A percentile compares a stretch with the other conserved stretches of the same genome.
Conservation (phyloP, 2,329 filamentous ascomycete species). For the Phyllosticta citriasiana region DNA sequence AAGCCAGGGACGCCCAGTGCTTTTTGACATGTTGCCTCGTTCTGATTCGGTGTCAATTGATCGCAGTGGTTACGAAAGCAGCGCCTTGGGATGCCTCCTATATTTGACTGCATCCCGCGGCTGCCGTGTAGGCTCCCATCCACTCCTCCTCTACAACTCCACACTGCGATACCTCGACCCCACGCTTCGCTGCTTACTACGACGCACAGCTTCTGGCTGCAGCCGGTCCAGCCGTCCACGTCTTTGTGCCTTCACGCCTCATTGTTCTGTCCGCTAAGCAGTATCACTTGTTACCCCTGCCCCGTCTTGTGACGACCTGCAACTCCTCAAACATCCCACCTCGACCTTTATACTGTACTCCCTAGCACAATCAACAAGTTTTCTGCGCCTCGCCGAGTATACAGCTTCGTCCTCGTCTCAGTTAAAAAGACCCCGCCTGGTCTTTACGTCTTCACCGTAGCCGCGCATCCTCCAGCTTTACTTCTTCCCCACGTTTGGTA, state of each 20-base stretch:
- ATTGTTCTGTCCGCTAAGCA: neutral
- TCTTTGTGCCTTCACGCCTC: neutral
- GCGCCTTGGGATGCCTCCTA: neutral
- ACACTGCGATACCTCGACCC: neutral
- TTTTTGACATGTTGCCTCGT: neutral
- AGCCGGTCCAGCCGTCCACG: neutral
- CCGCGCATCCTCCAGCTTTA: neutral
- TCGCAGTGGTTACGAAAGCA: neutral
- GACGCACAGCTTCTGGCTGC: neutral
- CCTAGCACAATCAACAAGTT: neutral
- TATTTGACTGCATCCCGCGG: neutral
- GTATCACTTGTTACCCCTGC: neutral
- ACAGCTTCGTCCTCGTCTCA: neutral
- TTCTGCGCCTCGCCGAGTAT: neutral
- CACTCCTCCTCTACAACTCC: neutral
- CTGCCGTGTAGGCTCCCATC: neutral
- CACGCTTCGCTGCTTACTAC: neutral
- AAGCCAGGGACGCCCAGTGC: neutral
- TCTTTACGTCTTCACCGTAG: neutral
- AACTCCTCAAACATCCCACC: neutral
- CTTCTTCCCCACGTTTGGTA: slow-evolving; percentile 1
- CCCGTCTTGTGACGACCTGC: neutral
- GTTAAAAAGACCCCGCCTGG: neutral
- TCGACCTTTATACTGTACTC: neutral
- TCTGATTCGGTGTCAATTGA: neutral